Conservation (phyloP, 352 stramenopile genomes). For the Phytophthora syringae region DNA sequence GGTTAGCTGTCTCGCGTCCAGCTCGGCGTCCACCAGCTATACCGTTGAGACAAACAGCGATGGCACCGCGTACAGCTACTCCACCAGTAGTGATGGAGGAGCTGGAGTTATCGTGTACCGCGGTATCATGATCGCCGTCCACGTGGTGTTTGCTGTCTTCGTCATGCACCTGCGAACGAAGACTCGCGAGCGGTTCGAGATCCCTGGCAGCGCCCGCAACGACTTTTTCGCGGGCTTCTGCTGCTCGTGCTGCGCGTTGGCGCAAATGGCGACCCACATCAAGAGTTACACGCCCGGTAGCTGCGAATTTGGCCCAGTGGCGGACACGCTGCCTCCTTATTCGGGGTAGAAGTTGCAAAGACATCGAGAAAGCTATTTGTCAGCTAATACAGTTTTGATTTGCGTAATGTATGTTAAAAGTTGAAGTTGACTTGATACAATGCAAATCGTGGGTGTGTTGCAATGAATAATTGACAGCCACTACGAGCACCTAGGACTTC, state of each 20-base stretch:
- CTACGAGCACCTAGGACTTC: conserved; percentile 9
- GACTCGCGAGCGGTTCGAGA: conserved; percentile 46
- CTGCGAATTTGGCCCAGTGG: conserved; percentile 41
- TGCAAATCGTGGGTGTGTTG: conserved; percentile 13
- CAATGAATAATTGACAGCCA: conserved; percentile 29
- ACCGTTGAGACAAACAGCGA: conserved; percentile 22
- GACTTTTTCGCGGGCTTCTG: conserved; percentile 45
- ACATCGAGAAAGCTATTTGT: conserved; percentile 2
- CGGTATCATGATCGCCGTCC: conserved; percentile 19
- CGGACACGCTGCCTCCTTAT: conserved; percentile 45
- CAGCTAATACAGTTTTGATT: conserved; percentile 9
- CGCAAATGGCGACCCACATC: conserved; percentile 63
- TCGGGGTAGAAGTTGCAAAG: conserved; percentile 5
- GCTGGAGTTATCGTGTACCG: conserved; percentile 22
- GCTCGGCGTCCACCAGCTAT: conserved; percentile 15
- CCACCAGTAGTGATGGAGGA: conserved; percentile 15
- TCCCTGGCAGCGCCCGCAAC: conserved; percentile 37
- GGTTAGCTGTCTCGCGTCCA: conserved; percentile 17
- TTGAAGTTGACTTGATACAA: conserved; percentile 18
- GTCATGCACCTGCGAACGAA: conserved; percentile 36
- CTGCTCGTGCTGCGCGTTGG: conserved; percentile 52
- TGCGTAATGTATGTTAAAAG: conserved; percentile 1
- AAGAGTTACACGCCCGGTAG: conserved; percentile 58
- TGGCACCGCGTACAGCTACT: conserved; percentile 22
- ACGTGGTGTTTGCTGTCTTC: conserved; percentile 24